phyloP scores from a whole-genome alignment of 345 rosid species.

The Melaleuca quinquenervia region DNA sequence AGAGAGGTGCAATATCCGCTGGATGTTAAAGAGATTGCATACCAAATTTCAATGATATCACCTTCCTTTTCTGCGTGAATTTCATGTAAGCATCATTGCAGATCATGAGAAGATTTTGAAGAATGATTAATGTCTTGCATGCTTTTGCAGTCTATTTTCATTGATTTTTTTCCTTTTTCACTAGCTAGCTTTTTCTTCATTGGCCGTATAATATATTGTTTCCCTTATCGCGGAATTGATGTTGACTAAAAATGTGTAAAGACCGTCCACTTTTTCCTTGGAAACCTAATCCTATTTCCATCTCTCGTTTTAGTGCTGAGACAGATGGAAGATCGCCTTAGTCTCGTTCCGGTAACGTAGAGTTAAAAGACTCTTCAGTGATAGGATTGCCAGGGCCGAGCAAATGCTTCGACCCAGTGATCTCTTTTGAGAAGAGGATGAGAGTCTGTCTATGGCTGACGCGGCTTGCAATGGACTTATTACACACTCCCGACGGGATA shows the following conservation, averaged over 20 bases:
- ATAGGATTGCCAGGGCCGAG: neutral
- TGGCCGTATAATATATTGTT: neutral
- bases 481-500: neutral
- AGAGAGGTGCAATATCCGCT: neutral
- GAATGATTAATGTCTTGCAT: constrained; percentile 1
- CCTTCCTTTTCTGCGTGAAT: constrained; percentile 2
- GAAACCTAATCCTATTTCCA: neutral
- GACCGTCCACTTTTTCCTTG: neutral
- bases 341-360: neutral
- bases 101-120: constrained; percentile 18
- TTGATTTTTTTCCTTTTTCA: neutral
- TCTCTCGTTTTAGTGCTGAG: neutral
- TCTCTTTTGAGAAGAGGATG: neutral
- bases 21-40: neutral
- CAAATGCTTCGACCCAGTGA: neutral
- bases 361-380: neutral
- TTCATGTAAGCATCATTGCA: constrained; percentile 34
- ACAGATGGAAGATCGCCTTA: neutral
- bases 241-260: neutral
- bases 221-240: neutral
- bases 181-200: neutral
- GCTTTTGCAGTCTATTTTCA: constrained; percentile 1
- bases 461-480: neutral
- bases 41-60: neutral
- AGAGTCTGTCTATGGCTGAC: neutral